A percentile compares a stretch with the other conserved stretches of the same genome.
Conservation (phyloP, 768 basidiomycete species). For the Tylopilus subfusipes region DNA sequence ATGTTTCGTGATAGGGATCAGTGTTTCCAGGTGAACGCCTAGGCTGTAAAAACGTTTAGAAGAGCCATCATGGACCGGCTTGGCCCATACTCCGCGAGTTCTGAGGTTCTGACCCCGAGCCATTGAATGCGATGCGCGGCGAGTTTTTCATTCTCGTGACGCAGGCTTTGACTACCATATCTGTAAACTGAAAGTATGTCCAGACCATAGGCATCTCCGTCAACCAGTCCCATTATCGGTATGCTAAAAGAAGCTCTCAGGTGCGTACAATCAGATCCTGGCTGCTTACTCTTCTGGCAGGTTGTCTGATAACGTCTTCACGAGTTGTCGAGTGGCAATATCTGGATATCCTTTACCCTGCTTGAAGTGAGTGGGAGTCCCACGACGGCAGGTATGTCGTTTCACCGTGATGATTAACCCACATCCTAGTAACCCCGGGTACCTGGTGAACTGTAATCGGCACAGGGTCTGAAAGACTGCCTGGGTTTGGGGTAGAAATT, state of each 20-base stretch:
- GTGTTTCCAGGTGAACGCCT: conserved; percentile 51
- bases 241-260: conserved; percentile 43
- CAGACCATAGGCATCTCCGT: conserved; percentile 88
- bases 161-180: conserved; percentile 67
- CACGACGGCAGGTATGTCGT: background rate
- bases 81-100: conserved; percentile 54
- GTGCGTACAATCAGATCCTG: background rate
- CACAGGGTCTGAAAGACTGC: conserved; percentile 93
- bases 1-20: conserved; percentile 65
- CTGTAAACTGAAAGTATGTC: conserved; percentile 90
- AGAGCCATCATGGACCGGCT: background rate
- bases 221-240: conserved; percentile 77
- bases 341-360: conserved; percentile 99
- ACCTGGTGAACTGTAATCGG: conserved; percentile 47
- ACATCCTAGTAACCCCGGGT: conserved; percentile 49
- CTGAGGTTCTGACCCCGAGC: conserved; percentile 73
- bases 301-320: conserved; percentile 65
- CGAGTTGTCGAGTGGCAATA: conserved; percentile 81
- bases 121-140: conserved; percentile 70
- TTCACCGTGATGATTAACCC: conserved; percentile 78
- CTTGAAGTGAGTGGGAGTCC: conserved; percentile 3
- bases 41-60: conserved; percentile 41
- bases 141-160: conserved; percentile 67
- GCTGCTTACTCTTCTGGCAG: conserved; percentile 55
- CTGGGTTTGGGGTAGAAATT: conserved; percentile 39